phyloP scores from a whole-genome alignment of 257 asterid species.

The Verbascum thapsus region DNA sequence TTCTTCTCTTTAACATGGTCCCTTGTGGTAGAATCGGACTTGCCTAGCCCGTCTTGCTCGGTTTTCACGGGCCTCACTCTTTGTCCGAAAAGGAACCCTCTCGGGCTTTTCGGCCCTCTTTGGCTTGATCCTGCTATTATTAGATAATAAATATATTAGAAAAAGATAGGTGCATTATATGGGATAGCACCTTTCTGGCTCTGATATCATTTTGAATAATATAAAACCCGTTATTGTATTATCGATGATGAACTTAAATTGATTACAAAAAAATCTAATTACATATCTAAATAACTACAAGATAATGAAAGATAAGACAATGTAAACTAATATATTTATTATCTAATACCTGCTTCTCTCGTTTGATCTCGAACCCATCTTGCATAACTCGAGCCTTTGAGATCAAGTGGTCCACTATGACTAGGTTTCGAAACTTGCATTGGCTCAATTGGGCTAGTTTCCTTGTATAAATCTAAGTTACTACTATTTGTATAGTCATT shows the following conservation, averaged over 20 bases:
- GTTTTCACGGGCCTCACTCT: conserved; percentile 34
- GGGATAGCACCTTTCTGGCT: too few relatives aligned
- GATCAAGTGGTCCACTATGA: conserved; percentile 45
- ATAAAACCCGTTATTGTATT: too few relatives aligned
- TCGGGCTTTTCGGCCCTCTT: conserved; percentile 30
- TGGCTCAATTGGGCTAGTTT: conserved; percentile 21
- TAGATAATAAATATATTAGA: too few relatives aligned
- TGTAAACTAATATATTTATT: too few relatives aligned
- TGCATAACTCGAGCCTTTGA: conserved; percentile 69
- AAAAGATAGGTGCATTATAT: too few relatives aligned
- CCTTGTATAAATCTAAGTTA: conserved; percentile 14
- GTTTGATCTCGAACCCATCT: conserved; percentile 62
- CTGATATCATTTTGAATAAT: too few relatives aligned
- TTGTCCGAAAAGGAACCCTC: conserved; percentile 27
- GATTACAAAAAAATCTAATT: too few relatives aligned
- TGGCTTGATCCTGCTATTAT: conserved; percentile 32
- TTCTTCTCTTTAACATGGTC: conserved; percentile 22
- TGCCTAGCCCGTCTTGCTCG: conserved; percentile 27
- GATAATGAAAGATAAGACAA: too few relatives aligned
- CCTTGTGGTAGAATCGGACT: conserved; percentile 17
- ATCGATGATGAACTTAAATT: too few relatives aligned
- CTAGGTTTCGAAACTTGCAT: conserved; percentile 27
- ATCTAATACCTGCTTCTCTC: too few relatives aligned
- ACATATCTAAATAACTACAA: too few relatives aligned
- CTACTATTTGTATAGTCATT: conserved; percentile 3